Evolutionary conservation across 805 yeast genomes (phyloP).

Genomic region (Kodamaea leandrae): DNA sequence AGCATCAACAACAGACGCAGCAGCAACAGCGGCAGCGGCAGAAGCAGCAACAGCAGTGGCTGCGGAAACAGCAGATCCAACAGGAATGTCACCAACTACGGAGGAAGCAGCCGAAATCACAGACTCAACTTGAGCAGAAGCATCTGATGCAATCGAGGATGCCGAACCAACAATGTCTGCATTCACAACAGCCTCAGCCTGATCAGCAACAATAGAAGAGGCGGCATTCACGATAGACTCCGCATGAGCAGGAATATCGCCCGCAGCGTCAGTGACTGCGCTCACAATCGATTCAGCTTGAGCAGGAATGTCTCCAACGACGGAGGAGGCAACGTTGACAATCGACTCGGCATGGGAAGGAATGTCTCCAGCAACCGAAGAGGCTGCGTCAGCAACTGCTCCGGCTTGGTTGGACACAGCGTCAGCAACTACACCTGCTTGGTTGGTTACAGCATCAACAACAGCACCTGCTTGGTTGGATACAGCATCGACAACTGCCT

Average conservation of each 20-base stretch:
- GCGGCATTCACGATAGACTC: not conserved
- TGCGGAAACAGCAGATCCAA: not conserved
- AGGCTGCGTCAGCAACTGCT: not conserved
- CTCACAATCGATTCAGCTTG: not conserved
- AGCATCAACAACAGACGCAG: not conserved
- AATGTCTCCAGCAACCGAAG: not conserved
- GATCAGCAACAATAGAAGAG: not conserved
- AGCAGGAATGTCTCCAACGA: not conserved
- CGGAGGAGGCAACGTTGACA: not conserved
- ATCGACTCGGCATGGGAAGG: not conserved
- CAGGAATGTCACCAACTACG: not conserved
- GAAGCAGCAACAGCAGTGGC: not conserved
- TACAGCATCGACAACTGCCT: not conserved
- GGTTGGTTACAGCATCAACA: not conserved
- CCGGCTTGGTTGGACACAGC: not conserved
- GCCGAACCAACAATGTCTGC: not conserved
- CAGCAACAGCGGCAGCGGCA: not conserved
- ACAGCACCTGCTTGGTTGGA: not conserved
- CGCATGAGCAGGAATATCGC: not conserved
- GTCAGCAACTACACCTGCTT: slow-evolving; percentile 4
- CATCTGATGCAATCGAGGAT: not conserved
- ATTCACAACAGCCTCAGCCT: not conserved
- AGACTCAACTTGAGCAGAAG: not conserved
- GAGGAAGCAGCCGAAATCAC: not conserved
- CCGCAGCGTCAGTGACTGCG: not conserved